A percentile compares a stretch with the other conserved stretches of the same genome.
These are phyloP conservation scores for Boletus reticulatus DNA, from an alignment of 768 basidiomycete genomes.

Conservation along the genomic window DNA sequence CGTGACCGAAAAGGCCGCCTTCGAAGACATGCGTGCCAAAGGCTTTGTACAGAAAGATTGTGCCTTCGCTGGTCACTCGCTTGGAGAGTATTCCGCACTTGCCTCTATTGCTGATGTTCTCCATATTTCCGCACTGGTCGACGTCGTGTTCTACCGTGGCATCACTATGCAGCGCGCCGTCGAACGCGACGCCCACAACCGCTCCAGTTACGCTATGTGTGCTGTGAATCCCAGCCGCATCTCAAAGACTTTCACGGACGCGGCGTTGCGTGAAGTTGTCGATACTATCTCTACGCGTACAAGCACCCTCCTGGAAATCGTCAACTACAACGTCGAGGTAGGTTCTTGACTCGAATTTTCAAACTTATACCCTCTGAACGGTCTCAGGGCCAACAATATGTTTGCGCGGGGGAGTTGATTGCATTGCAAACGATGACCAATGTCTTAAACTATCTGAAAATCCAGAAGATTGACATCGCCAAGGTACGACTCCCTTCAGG, in stretches of 20 bases:
- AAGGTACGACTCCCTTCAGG: constrained; percentile 48
- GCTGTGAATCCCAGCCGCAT: constrained; percentile 98
- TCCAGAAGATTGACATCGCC: constrained; percentile 91
- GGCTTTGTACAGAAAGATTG: constrained; percentile 92
- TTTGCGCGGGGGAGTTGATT: constrained; percentile 95
- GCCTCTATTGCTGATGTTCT: constrained; percentile 98
- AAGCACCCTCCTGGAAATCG: constrained; percentile 89
- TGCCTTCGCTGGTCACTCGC: constrained; percentile 95
- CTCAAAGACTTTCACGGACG: constrained; percentile 90
- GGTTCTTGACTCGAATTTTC: constrained; percentile 10
- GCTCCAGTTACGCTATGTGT: constrained; percentile 98
- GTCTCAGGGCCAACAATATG: constrained; percentile 95
- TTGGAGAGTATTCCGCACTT: constrained; percentile 97
- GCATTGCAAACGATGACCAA: constrained; percentile 94
- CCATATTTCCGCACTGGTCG: constrained; percentile 91
- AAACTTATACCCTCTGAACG: constrained; percentile 1
- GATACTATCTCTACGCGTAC: constrained; percentile 80
- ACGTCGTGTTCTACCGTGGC: constrained; percentile 99
- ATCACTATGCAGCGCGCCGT: constrained; percentile 99
- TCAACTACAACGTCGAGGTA: constrained; percentile 94
- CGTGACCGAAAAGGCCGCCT: constrained; percentile 97
- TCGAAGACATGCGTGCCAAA: constrained; percentile 96
- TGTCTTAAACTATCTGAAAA: constrained; percentile 93
- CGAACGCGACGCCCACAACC: constrained; percentile 88
- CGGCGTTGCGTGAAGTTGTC: constrained; percentile 95